phyloP scores from a whole-genome alignment of 768 basidiomycete species.

The Sarcodon aspratus region DNA sequence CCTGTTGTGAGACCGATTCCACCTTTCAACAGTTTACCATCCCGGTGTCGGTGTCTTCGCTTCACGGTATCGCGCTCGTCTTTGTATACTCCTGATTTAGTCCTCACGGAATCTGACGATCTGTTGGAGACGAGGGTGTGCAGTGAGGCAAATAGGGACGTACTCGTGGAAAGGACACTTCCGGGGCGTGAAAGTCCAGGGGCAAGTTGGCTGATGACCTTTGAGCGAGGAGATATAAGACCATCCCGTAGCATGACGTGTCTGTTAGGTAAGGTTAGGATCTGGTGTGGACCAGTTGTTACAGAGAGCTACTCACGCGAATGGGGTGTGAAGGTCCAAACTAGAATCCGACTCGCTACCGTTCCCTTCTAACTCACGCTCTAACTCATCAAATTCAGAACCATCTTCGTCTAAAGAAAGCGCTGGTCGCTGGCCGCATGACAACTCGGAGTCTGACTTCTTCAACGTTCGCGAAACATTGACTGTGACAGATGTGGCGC shows the following conservation, averaged over 20 bases:
- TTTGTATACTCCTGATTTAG: slow-evolving; percentile 23
- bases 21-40: slow-evolving; percentile 23
- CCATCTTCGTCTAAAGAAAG: slow-evolving; percentile 15
- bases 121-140: no score
- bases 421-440: slow-evolving; percentile 7
- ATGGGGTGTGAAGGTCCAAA: slow-evolving; percentile 26
- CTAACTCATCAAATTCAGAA: slow-evolving; percentile 12
- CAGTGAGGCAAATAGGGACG: not conserved
- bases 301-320: slow-evolving; percentile 21
- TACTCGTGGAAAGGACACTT: slow-evolving; percentile 16
- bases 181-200: slow-evolving; percentile 9
- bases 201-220: slow-evolving; percentile 19
- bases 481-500: slow-evolving; percentile 8
- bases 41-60: slow-evolving; percentile 23
- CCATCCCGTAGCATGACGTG: slow-evolving; percentile 28
- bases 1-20: slow-evolving; percentile 30
- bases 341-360: slow-evolving; percentile 23
- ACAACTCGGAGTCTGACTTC: slow-evolving; percentile 1
- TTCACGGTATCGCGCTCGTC: slow-evolving; percentile 24
- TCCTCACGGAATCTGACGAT: slow-evolving; percentile 14
- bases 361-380: slow-evolving; percentile 14
- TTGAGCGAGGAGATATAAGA: slow-evolving; percentile 28
- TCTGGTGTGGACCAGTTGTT: not conserved
- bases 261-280: slow-evolving; percentile 9
- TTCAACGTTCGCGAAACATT: slow-evolving; percentile 3